Evolutionary conservation across 306 rosid species (phyloP).

Genomic region (Herpetospermum pedunculosum): DNA sequence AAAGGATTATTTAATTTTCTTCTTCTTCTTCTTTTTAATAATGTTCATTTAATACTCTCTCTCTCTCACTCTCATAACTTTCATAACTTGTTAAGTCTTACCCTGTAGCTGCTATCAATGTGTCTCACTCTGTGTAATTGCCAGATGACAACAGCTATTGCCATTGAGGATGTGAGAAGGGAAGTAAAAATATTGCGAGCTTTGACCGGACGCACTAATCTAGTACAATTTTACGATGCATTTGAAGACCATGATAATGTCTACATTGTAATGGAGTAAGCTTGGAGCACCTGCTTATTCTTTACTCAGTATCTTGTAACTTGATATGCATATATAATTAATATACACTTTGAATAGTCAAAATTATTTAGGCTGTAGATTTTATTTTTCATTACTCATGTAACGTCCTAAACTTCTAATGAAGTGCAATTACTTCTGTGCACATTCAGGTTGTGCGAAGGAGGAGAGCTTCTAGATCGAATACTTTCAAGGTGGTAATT

Average conservation of each 20-base stretch:
- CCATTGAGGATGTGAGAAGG: slow-evolving; percentile 96
- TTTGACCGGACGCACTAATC: slow-evolving; percentile 79
- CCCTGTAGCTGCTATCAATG: neutral
- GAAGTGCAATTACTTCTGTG: neutral
- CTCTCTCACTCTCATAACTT: neutral
- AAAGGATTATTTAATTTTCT: neutral
- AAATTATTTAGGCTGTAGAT: neutral
- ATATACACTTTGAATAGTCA: neutral
- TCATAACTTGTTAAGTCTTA: neutral
- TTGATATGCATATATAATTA: neutral
- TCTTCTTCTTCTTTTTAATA: neutral
- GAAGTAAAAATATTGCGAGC: slow-evolving; percentile 94
- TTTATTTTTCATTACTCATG: slow-evolving; percentile 1
- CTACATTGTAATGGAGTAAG: slow-evolving; percentile 99
- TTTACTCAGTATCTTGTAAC: neutral
- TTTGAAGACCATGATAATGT: slow-evolving; percentile 95
- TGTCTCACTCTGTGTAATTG: slow-evolving; percentile 10
- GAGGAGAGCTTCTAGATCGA: slow-evolving; percentile 96
- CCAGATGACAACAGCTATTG: slow-evolving; percentile 96
- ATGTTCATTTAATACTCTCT: neutral
- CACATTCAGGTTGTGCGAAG: slow-evolving; percentile 87
- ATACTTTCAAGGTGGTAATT: slow-evolving; percentile 77
- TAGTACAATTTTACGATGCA: slow-evolving; percentile 79
- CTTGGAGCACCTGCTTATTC: slow-evolving; percentile 13
- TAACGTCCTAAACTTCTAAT: neutral